A percentile compares a stretch with the other conserved stretches of the same genome.
Conservation (phyloP, 129 eudicot genomes). For the Centaurea solstitialis region DNA sequence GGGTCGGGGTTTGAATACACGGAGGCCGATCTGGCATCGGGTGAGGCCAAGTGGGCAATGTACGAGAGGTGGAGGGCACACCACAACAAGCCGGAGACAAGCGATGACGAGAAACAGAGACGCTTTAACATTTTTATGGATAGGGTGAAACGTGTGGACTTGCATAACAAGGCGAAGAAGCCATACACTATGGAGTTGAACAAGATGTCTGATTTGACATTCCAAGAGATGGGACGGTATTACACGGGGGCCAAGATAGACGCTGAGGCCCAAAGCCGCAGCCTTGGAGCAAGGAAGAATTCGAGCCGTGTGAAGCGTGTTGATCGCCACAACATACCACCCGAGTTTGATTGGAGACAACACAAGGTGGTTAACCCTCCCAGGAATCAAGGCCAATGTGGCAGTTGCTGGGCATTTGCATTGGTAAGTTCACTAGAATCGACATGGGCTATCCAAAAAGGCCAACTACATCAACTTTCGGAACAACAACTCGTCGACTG, state of each 20-base stretch:
- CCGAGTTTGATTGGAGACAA: not conserved
- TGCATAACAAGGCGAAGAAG: not conserved
- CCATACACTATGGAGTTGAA: not conserved
- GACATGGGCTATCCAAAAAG: not conserved
- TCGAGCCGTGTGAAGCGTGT: conserved; percentile 42
- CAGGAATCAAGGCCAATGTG: not conserved
- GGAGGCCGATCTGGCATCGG: not conserved
- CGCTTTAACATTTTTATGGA: not conserved
- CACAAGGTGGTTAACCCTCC: not conserved
- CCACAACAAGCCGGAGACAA: not conserved
- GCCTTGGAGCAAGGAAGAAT: conserved; percentile 29
- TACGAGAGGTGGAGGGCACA: not conserved
- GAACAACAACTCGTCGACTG: conserved; percentile 3
- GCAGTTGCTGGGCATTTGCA: conserved; percentile 4
- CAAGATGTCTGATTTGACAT: not conserved
- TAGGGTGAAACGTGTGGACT: not conserved
- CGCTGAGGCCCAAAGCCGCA: too few relatives aligned
- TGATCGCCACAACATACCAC: conserved; percentile 43
- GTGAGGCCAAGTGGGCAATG: not conserved
- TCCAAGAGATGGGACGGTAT: not conserved
- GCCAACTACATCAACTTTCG: not conserved
- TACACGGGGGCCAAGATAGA: too few relatives aligned
- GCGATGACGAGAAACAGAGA: not conserved
- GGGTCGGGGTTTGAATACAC: not conserved
- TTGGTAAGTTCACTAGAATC: not conserved